Conservation (phyloP, 139 green algal genomes). For the Auxenochlorella pyrenoidosa region DNA sequence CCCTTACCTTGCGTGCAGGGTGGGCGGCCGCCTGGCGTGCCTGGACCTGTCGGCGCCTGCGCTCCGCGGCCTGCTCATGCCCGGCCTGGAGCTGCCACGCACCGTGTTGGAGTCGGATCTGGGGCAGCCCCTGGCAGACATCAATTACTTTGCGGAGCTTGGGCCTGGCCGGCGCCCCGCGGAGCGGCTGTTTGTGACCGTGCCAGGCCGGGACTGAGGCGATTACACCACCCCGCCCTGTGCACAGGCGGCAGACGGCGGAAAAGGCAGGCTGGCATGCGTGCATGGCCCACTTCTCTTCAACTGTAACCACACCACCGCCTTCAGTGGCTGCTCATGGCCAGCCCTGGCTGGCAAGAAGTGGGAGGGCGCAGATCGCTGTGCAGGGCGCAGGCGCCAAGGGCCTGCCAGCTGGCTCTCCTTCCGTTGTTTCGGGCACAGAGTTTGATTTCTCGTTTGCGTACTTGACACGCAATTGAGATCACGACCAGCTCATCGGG, state of each 20-base stretch:
- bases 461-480: no score
- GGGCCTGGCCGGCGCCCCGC: not conserved
- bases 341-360: no score
- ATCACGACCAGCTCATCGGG: no score
- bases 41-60: not conserved
- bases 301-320: no score
- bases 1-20: not conserved
- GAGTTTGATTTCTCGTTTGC: no score
- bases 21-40: constrained; percentile 11
- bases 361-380: no score
- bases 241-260: not conserved
- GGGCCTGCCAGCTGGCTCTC: no score
- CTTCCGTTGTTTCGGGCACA: no score
- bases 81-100: constrained; percentile 25
- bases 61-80: constrained; percentile 31
- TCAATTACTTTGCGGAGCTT: constrained; percentile 31
- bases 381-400: no score
- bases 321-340: no score
- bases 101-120: constrained; percentile 38
- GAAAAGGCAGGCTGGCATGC: no score
- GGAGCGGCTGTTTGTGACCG: constrained; percentile 32
- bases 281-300: no score
- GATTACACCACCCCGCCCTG: not conserved
- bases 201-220: not conserved
- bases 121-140: constrained; percentile 27